Percentiles rank a stretch among this genome's conserved stretches.
phyloP scores from a whole-genome alignment of 306 rosid species.

The Prinsepia uniflora region DNA sequence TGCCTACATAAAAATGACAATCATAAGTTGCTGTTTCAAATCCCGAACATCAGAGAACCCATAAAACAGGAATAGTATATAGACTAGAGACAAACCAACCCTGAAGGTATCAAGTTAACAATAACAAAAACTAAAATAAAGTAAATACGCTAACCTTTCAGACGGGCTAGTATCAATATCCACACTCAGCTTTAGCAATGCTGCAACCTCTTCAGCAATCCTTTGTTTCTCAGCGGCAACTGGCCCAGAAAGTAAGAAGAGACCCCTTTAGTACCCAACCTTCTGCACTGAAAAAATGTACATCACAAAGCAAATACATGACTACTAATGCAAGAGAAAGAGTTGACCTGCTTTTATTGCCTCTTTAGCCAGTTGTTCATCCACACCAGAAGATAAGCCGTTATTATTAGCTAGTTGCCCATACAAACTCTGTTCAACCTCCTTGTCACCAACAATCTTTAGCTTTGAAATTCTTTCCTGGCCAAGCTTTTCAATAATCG shows the following conservation, averaged over 20 bases:
- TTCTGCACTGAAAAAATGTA: conserved; percentile 22
- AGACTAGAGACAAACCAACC: neutral
- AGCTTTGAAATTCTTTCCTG: conserved; percentile 57
- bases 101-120: neutral
- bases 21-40: neutral
- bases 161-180: conserved; percentile 64
- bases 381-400: conserved; percentile 51
- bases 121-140: neutral
- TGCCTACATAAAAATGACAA: neutral
- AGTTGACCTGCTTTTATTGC: conserved; percentile 69
- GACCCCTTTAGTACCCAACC: conserved; percentile 29
- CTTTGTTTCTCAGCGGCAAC: conserved; percentile 83
- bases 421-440: conserved; percentile 72
- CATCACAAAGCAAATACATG: conserved; percentile 21
- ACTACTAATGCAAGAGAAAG: conserved; percentile 21
- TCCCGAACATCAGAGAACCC: neutral
- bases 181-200: conserved; percentile 77
- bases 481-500: conserved; percentile 71
- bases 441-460: conserved; percentile 61
- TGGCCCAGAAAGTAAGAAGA: conserved; percentile 40
- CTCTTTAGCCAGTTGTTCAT: conserved; percentile 74
- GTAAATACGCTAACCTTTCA: conserved; percentile 53
- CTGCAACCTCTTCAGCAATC: conserved; percentile 84
- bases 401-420: conserved; percentile 50
- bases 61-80: neutral